Percentiles rank a stretch among this genome's conserved stretches.
Evolutionary conservation across 2,329 filamentous ascomycete genomes (phyloP).

Genomic region (Claviceps africana): DNA sequence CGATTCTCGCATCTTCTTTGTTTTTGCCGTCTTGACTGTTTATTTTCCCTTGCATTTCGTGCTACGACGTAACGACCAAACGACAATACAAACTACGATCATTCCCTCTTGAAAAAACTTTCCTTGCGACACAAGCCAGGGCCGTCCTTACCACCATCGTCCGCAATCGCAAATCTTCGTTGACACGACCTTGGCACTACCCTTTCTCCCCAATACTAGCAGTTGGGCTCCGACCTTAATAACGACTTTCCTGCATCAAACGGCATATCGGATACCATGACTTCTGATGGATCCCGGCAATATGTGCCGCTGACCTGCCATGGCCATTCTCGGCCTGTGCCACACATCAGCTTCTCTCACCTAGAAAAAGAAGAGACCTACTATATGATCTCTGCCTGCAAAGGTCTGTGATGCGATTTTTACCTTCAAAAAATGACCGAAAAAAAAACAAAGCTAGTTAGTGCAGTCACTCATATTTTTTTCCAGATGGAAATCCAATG

Average conservation of each 20-base stretch:
- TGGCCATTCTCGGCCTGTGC: constrained; percentile 83
- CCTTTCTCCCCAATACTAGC: neutral
- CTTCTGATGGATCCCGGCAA: constrained; percentile 29
- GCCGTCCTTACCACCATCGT: neutral
- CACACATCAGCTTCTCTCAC: constrained; percentile 80
- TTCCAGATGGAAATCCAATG: constrained; percentile 89
- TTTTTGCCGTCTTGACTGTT: neutral
- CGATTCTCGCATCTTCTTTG: neutral
- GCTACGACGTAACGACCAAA: constrained; percentile 2
- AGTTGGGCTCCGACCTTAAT: neutral
- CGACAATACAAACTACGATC: neutral
- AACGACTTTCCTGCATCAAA: neutral
- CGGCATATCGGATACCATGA: constrained; percentile 13
- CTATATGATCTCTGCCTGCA: constrained; percentile 87
- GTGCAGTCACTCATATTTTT: neutral
- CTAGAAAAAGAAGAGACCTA: constrained; percentile 72
- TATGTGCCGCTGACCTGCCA: constrained; percentile 89
- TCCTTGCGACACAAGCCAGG: neutral
- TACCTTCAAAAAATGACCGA: neutral
- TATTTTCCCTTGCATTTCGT: neutral
- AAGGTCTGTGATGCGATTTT: constrained; percentile 39
- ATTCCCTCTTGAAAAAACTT: neutral
- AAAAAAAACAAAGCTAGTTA: constrained; percentile 11
- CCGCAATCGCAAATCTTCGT: neutral
- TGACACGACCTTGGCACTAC: neutral